Evolutionary conservation across 192 early-diverging fungal species (phyloP), one percentile per base, ranked within the genome.

Genomic region (Funneliformis mosseae): DNA sequence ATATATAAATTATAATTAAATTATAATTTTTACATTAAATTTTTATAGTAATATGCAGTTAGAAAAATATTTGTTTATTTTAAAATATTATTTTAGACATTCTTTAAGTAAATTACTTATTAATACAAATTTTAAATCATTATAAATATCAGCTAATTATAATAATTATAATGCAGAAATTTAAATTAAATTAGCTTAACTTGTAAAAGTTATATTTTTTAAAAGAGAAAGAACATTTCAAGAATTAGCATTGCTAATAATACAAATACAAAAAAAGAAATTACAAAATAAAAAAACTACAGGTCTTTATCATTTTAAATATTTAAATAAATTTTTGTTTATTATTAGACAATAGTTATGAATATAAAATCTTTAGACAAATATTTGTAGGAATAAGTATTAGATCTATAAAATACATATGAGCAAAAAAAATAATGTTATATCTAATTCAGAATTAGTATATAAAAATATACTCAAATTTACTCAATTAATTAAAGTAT

Each of bases 351-450:
- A 64, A 23, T 64, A 27, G 9, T 23, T 4, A 9, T 27, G 25
- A 64, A 64, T 64, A 64, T 64, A 9, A 64, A 64, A 64, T 64
- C 11, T 64, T 64, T 64, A 64, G 27, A 7, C n/a, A 64, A 64
- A 28, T 28, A 16, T 64, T 64, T 64, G n/a, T 23, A 27, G 62
- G 62, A 27, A n/a, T 64, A 1, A 27, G 9, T 0, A 64, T 64
- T 27, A n/a, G 27, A 64, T 27, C 9, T 27, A 64, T 64, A 64
- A 64, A 23, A 28, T 64, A 64, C 11, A 64, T 64, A 3, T 23
- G 25, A n/a, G 27, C 8, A 64, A 64, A n/a, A 28, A 64, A 27
- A 27, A 9, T 64, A 5, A 28, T 64, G 16, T 64, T 27, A 0
- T 64, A 27, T 27, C 25, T 28, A 64, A 64, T 28, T 9, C 62